Base-by-base conservation (phyloP, 768 basidiomycete species). In the Amanita muscaria region DNA sequence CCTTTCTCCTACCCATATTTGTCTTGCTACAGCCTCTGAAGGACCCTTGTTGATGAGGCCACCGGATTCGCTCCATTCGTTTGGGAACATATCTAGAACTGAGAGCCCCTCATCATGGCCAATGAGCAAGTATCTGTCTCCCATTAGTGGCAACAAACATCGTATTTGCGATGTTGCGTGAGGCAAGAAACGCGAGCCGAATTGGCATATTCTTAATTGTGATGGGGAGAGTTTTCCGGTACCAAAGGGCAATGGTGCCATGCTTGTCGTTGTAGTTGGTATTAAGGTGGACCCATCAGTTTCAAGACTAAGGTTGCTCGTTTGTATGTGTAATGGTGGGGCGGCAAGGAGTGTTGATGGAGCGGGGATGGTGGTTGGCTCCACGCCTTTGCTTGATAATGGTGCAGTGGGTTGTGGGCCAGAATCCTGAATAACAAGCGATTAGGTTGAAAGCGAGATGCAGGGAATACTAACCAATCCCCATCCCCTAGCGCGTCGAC, bases 131-230 rank as follows among this genome's bases (percentile, higher is more conserved):
- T 86, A 59, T 41, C 71, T 69, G 49, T 84, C 77, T 15, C 72
- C 72, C 30, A 77, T 64, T 16, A 91, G 56, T 6, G 88, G 86
- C 24, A 91, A 69, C 9, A 89, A 59, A 59, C 83, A 83, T 44
- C 79, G 77, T 48, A 91, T 90, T 24, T 74, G 85, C 1, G 75
- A 70, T 2, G 76, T 83, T 12, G 87, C 65, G 54, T 91, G 88
- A 9, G 88, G 88, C 25, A 91, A 67, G 58, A 91, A 91, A 12
- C 88, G 75, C 15, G 88, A 90, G 16, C 88, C 88, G 57, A 91
- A 89, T 32, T 85, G 76, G 53, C 81, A 80, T 39, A 90, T 60
- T 49, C 73, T 73, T 16, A 88, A 63, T 53, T 79, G 84, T 1
- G 74, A 79, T 0, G 86, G 83, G 12, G 60, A 58, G n/a, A 77